phyloP scores from a whole-genome alignment of 129 eudicot species.

The Tanacetum coccineum region DNA sequence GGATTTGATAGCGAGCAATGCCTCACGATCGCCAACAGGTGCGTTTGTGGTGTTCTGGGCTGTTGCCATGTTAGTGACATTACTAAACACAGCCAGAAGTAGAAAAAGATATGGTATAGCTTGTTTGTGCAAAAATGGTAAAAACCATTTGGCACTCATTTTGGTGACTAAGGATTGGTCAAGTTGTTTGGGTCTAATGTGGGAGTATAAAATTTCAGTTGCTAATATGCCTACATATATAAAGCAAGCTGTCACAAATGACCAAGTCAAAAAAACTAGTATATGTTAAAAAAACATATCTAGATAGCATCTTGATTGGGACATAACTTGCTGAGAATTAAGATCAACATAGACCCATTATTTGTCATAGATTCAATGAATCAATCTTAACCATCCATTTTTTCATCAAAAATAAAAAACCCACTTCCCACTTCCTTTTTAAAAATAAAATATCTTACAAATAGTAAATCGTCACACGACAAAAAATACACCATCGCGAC shows the following conservation, averaged over 20 bases:
- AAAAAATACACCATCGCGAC: no score
- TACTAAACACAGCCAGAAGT: background rate
- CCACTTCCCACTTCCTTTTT: no score
- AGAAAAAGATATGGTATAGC: slow-evolving; percentile 10
- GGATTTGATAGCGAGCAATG: slow-evolving; percentile 26
- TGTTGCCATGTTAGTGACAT: background rate
- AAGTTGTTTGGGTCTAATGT: background rate
- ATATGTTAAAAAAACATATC: background rate
- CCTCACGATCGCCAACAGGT: slow-evolving; percentile 8
- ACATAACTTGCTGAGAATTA: no score
- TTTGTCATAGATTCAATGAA: no score
- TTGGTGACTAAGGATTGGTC: background rate
- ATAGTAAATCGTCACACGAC: no score
- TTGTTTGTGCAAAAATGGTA: background rate
- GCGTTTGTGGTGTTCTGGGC: slow-evolving; percentile 15
- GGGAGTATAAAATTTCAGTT: background rate
- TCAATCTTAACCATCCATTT: no score
- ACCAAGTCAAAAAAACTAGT: background rate
- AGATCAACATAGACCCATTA: no score
- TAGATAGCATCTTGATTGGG: slow-evolving; percentile 7
- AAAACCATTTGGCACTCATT: slow-evolving; percentile 13
- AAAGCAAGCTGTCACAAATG: background rate
- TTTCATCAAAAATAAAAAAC: no score
- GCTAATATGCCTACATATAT: background rate
- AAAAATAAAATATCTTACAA: no score